Base-by-base conservation (phyloP, 352 stramenopile genomes). In the Globisporangium spiculum region DNA sequence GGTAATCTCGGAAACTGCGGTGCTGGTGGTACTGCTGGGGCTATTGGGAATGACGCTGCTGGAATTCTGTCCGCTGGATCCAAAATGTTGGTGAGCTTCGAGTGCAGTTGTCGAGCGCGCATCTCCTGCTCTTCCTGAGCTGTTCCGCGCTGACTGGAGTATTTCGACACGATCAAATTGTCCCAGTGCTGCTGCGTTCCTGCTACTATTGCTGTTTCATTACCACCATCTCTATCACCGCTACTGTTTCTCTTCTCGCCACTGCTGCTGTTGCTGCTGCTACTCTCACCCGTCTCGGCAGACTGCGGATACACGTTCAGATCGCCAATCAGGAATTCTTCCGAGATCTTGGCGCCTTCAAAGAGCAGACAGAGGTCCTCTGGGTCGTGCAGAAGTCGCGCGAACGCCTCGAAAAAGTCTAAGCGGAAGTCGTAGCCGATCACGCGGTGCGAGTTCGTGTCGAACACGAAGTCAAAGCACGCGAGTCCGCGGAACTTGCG, bases 321-420 rank as follows among this genome's bases (percentile, higher is more conserved):
- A 24, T 86, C 81, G 1, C 81, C 81, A 22, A 89, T 89, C 53
- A 83, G 65, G 24, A 58, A 81, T 27, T 89, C 81, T 36, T 89
- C 75, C 6, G 77, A 79, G 34, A 89, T 81, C 63, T 72, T 68
- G 32, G 80, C 78, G 38, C 65, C 61, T 32, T 79, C 59, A 18
- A 90, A 79, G 36, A 90, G 53, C 5, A 72, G 38, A 18, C 72
- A 78, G 2, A 90, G 60, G 1, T 82, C 73, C 14, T 60, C 50
- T 1, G 80, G 73, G 27, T 88, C 71, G 27, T 68, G 75, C 48
- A 90, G 70, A 27, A 90, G 56, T 0, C 62, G 63, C 6, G 79
- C 64, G 38, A 88, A 89, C 12, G 73, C 73, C 18, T 68, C 44
- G 0, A 84, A 44, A 2, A 88, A 73, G 32, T 88, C 79, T 7